Evolutionary conservation across 495 filamentous ascomycete genomes (phyloP).

Genomic region (Aspergillus baeticus): DNA sequence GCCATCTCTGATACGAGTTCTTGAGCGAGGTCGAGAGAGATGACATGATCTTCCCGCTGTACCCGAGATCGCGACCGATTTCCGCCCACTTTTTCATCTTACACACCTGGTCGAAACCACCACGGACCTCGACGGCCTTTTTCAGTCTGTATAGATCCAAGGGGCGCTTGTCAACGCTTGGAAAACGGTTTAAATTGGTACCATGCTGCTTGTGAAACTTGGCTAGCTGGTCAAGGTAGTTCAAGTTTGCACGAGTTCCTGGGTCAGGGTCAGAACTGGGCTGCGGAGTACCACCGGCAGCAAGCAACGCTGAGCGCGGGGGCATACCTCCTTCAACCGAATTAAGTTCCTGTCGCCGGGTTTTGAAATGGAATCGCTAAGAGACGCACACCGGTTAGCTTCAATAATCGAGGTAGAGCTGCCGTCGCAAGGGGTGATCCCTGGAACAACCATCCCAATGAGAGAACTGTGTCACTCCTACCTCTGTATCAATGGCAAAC

Average conservation of each 20-base stretch:
- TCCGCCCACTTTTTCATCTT: slow-evolving; percentile 99
- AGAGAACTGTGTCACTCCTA: slow-evolving; percentile 38
- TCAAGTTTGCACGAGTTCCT: slow-evolving; percentile 94
- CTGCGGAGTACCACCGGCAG: slow-evolving; percentile 35
- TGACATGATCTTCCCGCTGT: slow-evolving; percentile 99
- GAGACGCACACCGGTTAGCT: slow-evolving; percentile 11
- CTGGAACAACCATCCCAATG: neutral
- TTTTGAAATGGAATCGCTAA: slow-evolving; percentile 95
- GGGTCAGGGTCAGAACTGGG: slow-evolving; percentile 36
- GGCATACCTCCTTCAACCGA: slow-evolving; percentile 95
- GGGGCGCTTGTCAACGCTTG: slow-evolving; percentile 96
- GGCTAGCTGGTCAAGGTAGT: slow-evolving; percentile 89
- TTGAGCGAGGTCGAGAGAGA: slow-evolving; percentile 98
- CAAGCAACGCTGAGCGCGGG: slow-evolving; percentile 32
- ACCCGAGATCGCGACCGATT: slow-evolving; percentile 93
- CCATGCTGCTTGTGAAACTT: slow-evolving; percentile 98
- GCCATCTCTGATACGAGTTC: slow-evolving; percentile 95
- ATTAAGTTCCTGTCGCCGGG: slow-evolving; percentile 94
- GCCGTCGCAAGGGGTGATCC: slow-evolving; percentile 5
- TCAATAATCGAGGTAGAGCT: neutral
- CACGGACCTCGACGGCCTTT: slow-evolving; percentile 90
- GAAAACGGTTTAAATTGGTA: slow-evolving; percentile 87
- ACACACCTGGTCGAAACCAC: slow-evolving; percentile 94
- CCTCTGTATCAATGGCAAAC: slow-evolving; percentile 97
- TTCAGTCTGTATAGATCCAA: slow-evolving; percentile 94